These are phyloP conservation scores for Amaranthus cruentus DNA, from an alignment of 148 eudicot species.

Conservation along the genomic window DNA sequence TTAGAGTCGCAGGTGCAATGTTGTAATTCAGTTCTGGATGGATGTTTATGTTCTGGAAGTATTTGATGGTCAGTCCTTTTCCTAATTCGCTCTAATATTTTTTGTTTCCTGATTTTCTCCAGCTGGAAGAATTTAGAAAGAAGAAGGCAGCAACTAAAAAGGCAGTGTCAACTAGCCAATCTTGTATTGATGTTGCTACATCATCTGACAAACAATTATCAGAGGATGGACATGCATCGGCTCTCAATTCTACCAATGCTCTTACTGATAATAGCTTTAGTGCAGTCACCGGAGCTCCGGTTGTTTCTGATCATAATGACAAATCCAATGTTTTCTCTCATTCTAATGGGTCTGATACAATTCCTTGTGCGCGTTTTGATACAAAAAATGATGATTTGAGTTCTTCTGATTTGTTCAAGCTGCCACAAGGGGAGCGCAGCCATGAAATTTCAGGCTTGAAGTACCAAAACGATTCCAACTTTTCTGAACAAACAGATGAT, in stretches of 20 bases:
- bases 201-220: conserved; percentile 37
- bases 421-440: conserved; percentile 26
- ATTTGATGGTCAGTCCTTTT: not conserved
- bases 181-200: conserved; percentile 26
- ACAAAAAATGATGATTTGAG: conserved; percentile 23
- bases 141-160: conserved; percentile 85
- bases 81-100: not conserved
- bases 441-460: conserved; percentile 20
- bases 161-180: conserved; percentile 34
- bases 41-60: not conserved
- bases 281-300: conserved; percentile 20
- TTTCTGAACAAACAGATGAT: conserved; percentile 18
- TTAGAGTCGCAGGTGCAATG: not conserved
- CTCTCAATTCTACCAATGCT: conserved; percentile 34
- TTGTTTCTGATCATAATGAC: conserved; percentile 24
- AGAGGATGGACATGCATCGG: conserved; percentile 34
- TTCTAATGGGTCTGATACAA: conserved; percentile 21
- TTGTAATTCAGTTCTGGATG: not conserved
- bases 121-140: conserved; percentile 94
- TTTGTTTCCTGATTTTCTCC: conserved; percentile 5
- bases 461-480: conserved; percentile 18
- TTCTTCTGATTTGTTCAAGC: conserved; percentile 30
- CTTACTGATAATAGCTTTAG: conserved; percentile 33
- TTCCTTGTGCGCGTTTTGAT: conserved; percentile 15
- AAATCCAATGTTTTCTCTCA: conserved; percentile 28